These are phyloP conservation scores for Heterobasidion irregulare DNA, from an alignment of 1,284 basidiomycete species.

Conservation along the genomic window DNA sequence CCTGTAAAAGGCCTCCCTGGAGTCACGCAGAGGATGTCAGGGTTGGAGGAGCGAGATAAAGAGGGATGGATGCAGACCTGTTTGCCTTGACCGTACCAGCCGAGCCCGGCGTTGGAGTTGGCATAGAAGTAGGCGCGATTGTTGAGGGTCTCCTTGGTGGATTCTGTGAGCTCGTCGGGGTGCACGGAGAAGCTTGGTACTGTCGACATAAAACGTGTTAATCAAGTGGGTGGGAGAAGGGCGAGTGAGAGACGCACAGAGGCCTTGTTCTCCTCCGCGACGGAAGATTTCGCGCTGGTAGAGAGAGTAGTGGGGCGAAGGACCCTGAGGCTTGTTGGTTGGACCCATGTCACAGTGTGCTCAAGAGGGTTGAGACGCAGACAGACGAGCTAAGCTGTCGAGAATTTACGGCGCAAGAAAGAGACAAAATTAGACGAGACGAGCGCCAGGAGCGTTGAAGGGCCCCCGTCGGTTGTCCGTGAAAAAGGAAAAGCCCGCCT, in stretches of 20 bases:
- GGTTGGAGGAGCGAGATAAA: not conserved
- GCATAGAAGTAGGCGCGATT: constrained; percentile 48
- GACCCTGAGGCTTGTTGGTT: constrained; percentile 39
- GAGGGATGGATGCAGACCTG: constrained; percentile 19
- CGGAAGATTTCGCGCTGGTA: constrained; percentile 48
- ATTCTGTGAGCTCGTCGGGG: constrained; percentile 39
- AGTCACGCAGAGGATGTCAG: not conserved
- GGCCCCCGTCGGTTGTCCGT: too few relatives aligned
- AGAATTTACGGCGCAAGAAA: too few relatives aligned
- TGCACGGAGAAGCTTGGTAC: constrained; percentile 34
- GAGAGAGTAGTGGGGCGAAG: constrained; percentile 47
- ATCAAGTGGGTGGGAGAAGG: not conserved
- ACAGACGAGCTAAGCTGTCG: not conserved
- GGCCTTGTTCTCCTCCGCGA: constrained; percentile 30
- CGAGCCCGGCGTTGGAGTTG: constrained; percentile 47
- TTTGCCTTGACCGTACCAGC: constrained; percentile 50
- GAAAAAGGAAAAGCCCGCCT: too few relatives aligned
- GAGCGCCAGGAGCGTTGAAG: too few relatives aligned
- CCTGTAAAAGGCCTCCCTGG: constrained; percentile 38
- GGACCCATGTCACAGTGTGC: constrained; percentile 33
- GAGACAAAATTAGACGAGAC: too few relatives aligned
- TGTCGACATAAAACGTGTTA: constrained; percentile 4
- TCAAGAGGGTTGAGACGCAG: not conserved
- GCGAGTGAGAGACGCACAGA: constrained; percentile 19
- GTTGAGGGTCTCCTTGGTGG: constrained; percentile 41